phyloP scores from a whole-genome alignment of 345 rosid species.

The Eucalyptus caleyi region DNA sequence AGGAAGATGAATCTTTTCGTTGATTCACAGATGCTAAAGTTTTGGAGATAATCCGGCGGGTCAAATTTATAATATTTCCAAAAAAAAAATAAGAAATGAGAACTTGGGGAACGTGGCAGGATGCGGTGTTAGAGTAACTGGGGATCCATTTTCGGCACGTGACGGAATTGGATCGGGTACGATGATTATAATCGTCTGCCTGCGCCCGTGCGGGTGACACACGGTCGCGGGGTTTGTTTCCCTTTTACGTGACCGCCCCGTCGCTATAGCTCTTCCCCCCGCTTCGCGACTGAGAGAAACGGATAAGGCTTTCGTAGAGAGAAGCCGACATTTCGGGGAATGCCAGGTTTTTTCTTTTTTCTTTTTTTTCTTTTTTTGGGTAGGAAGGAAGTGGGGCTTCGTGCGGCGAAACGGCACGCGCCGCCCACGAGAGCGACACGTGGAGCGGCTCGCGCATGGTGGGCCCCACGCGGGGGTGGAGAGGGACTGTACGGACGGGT shows the following conservation, averaged over 20 bases:
- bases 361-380: no score
- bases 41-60: background rate
- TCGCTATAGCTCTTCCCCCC: background rate
- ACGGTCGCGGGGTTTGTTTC: background rate
- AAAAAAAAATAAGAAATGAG: background rate
- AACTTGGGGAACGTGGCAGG: background rate
- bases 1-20: background rate
- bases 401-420: background rate
- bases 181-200: background rate
- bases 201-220: background rate
- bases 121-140: background rate
- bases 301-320: background rate
- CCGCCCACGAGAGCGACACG: background rate
- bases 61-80: background rate
- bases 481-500: background rate
- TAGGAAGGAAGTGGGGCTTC: background rate
- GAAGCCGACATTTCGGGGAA: background rate
- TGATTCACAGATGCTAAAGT: background rate
- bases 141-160: background rate
- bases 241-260: background rate
- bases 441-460: background rate
- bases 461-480: background rate
- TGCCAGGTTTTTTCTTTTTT: background rate
- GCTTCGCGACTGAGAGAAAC: background rate
- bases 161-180: background rate